phyloP scores from a whole-genome alignment of 2,329 filamentous ascomycete species.

The Akanthomyces muscarius region DNA sequence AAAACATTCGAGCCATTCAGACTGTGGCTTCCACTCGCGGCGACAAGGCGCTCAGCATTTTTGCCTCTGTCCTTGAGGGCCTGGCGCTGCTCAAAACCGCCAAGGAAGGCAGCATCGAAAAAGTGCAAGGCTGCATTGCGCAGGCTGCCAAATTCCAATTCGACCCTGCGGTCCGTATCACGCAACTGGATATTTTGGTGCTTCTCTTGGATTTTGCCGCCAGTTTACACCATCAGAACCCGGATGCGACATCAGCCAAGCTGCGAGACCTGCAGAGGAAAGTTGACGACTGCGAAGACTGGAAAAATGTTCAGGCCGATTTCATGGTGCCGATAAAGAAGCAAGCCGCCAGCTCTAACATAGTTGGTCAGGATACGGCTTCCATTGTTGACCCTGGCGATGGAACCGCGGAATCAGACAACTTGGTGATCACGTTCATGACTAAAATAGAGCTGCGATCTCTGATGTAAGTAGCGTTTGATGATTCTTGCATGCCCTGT shows the following conservation, averaged over 20 bases:
- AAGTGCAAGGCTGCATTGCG: constrained; percentile 70
- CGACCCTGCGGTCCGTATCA: constrained; percentile 57
- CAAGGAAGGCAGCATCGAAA: constrained; percentile 62
- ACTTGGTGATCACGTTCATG: constrained; percentile 57
- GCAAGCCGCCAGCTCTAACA: constrained; percentile 42
- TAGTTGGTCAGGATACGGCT: constrained; percentile 55
- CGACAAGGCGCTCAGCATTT: constrained; percentile 61
- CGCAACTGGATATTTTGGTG: constrained; percentile 62
- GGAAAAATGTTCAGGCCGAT: constrained; percentile 45
- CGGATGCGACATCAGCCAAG: constrained; percentile 55
- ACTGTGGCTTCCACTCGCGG: constrained; percentile 55
- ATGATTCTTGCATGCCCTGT: not conserved
- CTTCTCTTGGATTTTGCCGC: constrained; percentile 68
- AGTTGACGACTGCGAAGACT: constrained; percentile 55
- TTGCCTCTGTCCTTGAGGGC: constrained; percentile 65
- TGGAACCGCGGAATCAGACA: constrained; percentile 45
- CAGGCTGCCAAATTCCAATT: constrained; percentile 68
- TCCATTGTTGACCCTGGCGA: constrained; percentile 49
- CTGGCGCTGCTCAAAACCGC: constrained; percentile 63
- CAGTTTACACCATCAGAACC: constrained; percentile 60
- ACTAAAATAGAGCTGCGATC: constrained; percentile 56
- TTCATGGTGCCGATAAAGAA: constrained; percentile 54
- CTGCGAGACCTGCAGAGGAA: constrained; percentile 57
- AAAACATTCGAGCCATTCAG: constrained; percentile 64
- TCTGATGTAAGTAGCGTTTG: constrained; percentile 32